A percentile compares a stretch with the other conserved stretches of the same genome.
These are phyloP conservation scores for Naganishia cerealis DNA, from an alignment of 1,284 basidiomycete species.

Conservation along the genomic window DNA sequence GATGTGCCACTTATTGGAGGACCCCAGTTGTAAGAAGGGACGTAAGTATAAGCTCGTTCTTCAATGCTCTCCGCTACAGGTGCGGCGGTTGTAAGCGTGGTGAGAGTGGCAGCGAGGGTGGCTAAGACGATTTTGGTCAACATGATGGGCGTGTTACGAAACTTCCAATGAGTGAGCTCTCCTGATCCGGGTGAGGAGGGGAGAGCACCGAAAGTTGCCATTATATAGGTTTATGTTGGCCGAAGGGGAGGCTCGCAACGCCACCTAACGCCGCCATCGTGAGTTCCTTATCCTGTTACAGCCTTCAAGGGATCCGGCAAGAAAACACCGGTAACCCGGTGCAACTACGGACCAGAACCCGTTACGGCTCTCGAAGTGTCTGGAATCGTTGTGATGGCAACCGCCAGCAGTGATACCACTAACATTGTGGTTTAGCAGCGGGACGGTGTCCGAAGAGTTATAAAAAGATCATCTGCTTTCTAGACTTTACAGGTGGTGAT, in stretches of 20 bases:
- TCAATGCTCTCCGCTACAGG: slow-evolving; percentile 12
- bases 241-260: too few relatives aligned
- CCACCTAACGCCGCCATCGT: too few relatives aligned
- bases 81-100: slow-evolving; percentile 6
- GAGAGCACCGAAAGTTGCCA: too few relatives aligned
- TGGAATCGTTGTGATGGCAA: too few relatives aligned
- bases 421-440: background rate
- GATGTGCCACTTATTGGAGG: background rate
- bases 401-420: background rate
- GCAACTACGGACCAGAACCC: too few relatives aligned
- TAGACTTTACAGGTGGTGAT: background rate
- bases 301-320: too few relatives aligned
- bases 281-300: too few relatives aligned
- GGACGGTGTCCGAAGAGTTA: background rate
- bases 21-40: slow-evolving; percentile 23
- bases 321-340: too few relatives aligned
- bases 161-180: too few relatives aligned
- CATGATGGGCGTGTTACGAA: background rate
- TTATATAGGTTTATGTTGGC: too few relatives aligned
- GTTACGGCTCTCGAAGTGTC: too few relatives aligned
- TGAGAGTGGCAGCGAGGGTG: slow-evolving; percentile 11
- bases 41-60: slow-evolving; percentile 21
- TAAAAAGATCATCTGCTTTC: background rate
- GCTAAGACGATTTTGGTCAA: slow-evolving; percentile 7
- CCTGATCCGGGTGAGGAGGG: too few relatives aligned